Evolutionary conservation across 1,284 basidiomycete species (phyloP).

Genomic region (Abortiporus biennis): DNA sequence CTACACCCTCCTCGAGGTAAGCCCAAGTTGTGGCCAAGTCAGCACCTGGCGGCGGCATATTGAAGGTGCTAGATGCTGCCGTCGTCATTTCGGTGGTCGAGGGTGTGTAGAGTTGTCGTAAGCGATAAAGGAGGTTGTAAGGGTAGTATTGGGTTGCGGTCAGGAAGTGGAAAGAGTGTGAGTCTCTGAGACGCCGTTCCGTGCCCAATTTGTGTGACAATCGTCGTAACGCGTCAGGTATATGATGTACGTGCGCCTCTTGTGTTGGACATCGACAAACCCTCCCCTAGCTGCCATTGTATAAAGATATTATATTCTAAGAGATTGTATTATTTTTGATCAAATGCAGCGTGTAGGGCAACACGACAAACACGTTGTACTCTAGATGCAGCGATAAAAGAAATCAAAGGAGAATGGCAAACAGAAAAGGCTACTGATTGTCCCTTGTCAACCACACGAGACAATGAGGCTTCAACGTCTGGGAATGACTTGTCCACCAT

Average conservation of each 20-base stretch:
- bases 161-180: neutral
- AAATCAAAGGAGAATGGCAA: neutral
- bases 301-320: too few relatives aligned
- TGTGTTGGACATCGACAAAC: too few relatives aligned
- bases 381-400: too few relatives aligned
- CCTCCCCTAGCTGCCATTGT: too few relatives aligned
- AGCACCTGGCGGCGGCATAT: slow-evolving; percentile 59
- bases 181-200: too few relatives aligned
- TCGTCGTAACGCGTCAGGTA: neutral
- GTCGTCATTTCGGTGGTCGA: slow-evolving; percentile 17
- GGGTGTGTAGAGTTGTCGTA: slow-evolving; percentile 2
- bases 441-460: too few relatives aligned
- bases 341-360: neutral
- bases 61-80: slow-evolving; percentile 17
- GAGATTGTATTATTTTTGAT: too few relatives aligned
- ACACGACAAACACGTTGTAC: neutral
- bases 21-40: slow-evolving; percentile 85
- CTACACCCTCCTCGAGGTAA: slow-evolving; percentile 85
- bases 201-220: neutral
- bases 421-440: neutral
- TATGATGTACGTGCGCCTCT: too few relatives aligned
- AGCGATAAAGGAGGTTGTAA: slow-evolving; percentile 13
- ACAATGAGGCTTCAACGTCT: too few relatives aligned
- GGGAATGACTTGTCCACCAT: too few relatives aligned
- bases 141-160: slow-evolving; percentile 10